Evolutionary conservation across 1,139 yeast species (phyloP).

Genomic region (Magnusiomyces fungicola): DNA sequence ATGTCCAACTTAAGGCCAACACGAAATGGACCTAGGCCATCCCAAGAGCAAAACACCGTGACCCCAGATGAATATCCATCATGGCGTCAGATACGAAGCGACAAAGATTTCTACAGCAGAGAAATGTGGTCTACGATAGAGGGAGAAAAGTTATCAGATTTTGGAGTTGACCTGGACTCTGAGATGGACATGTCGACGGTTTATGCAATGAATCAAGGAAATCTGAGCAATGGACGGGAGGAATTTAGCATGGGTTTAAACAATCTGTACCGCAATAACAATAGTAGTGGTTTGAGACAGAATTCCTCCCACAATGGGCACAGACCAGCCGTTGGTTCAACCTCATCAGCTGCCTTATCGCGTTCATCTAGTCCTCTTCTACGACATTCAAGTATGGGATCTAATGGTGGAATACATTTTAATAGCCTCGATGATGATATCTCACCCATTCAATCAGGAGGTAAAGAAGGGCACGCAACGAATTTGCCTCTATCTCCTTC

Average conservation of each 20-base stretch:
- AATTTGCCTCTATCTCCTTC: too few relatives aligned
- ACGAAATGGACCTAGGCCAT: background rate
- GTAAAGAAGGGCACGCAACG: too few relatives aligned
- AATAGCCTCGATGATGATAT: background rate
- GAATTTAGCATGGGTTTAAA: too few relatives aligned
- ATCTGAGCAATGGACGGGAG: background rate
- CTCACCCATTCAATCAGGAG: too few relatives aligned
- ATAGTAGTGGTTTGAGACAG: background rate
- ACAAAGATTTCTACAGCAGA: slow-evolving; percentile 35
- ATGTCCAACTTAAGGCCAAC: slow-evolving; percentile 5
- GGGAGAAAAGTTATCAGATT: slow-evolving; percentile 78
- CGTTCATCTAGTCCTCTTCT: slow-evolving; percentile 1
- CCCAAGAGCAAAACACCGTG: too few relatives aligned
- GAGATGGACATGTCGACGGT: slow-evolving; percentile 32
- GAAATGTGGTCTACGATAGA: slow-evolving; percentile 65
- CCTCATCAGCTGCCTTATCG: background rate
- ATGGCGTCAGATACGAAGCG: slow-evolving; percentile 10
- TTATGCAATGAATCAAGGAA: slow-evolving; percentile 21
- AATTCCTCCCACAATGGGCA: too few relatives aligned
- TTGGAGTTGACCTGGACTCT: slow-evolving; percentile 77
- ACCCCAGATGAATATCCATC: background rate
- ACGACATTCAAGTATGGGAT: background rate
- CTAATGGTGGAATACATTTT: background rate
- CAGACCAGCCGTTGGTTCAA: too few relatives aligned
- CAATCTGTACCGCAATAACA: too few relatives aligned